Evolutionary conservation across 2,329 filamentous ascomycete species (phyloP).

Genomic region (Penicillium griseofulvum): DNA sequence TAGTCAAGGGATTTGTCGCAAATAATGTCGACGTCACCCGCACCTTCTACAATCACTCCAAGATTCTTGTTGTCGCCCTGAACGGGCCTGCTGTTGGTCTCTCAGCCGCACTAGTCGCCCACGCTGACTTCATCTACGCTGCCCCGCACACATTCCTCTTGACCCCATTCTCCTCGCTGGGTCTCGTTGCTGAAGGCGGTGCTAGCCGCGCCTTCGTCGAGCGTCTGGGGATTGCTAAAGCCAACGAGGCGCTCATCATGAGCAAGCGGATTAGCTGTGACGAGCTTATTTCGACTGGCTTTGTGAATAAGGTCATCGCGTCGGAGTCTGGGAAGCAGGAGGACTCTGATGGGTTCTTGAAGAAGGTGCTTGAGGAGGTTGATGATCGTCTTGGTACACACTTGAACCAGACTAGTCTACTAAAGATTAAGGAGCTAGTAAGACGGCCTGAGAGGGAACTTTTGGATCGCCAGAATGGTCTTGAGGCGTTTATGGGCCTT

Average conservation of each 20-base stretch:
- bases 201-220: constrained; percentile 75
- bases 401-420: constrained; percentile 72
- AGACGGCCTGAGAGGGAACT: constrained; percentile 68
- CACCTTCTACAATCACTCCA: constrained; percentile 89
- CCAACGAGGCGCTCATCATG: constrained; percentile 92
- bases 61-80: constrained; percentile 85
- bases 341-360: constrained; percentile 67
- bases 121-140: constrained; percentile 90
- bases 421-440: constrained; percentile 82
- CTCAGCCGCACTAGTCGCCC: constrained; percentile 75
- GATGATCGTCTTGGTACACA: constrained; percentile 77
- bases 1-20: constrained; percentile 70
- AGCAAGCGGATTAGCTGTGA: constrained; percentile 70
- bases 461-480: constrained; percentile 73
- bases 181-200: constrained; percentile 85
- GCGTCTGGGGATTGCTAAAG: constrained; percentile 74
- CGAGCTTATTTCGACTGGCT: constrained; percentile 73
- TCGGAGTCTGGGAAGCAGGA: constrained; percentile 54
- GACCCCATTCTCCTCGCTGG: constrained; percentile 86
- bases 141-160: constrained; percentile 78
- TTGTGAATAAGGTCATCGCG: constrained; percentile 78
- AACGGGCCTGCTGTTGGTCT: constrained; percentile 91
- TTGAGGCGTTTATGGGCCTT: constrained; percentile 82
- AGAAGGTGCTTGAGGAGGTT: constrained; percentile 72
- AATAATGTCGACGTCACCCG: constrained; percentile 88